phyloP scores from a whole-genome alignment of 345 rosid species.

The Physaria fendleri region DNA sequence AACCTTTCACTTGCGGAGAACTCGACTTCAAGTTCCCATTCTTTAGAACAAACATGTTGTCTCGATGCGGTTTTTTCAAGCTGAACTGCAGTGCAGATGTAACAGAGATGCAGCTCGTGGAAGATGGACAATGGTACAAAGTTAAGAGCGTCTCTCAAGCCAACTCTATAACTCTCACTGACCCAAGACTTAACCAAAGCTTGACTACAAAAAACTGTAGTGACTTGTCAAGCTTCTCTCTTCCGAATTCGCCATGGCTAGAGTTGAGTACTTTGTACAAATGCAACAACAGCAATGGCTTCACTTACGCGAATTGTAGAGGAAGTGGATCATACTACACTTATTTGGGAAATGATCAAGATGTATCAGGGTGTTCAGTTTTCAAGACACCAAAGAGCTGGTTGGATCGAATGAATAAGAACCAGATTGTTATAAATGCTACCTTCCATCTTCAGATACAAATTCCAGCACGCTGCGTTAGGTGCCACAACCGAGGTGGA shows the following conservation, averaged over 20 bases:
- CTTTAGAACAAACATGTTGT: background rate
- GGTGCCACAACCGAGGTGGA: conserved; percentile 13
- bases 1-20: conserved; percentile 20
- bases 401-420: background rate
- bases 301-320: background rate
- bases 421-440: conserved; percentile 1
- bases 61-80: conserved; percentile 28
- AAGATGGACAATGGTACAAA: conserved; percentile 15
- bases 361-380: conserved; percentile 19
- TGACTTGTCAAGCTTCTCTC: conserved; percentile 25
- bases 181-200: background rate
- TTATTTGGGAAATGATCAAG: background rate
- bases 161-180: conserved; percentile 16
- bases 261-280: conserved; percentile 11
- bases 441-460: conserved; percentile 11
- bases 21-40: conserved; percentile 22
- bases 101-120: conserved; percentile 30
- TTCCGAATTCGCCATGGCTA: conserved; percentile 29
- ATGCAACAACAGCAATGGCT: conserved; percentile 13
- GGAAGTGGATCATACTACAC: background rate
- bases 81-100: conserved; percentile 18
- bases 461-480: fast-evolving
- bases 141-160: conserved; percentile 30
- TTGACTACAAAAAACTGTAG: conserved; percentile 10
- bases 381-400: conserved; percentile 17